phyloP scores from a whole-genome alignment of 768 basidiomycete genomes.

The Lactarius evosmus region DNA sequence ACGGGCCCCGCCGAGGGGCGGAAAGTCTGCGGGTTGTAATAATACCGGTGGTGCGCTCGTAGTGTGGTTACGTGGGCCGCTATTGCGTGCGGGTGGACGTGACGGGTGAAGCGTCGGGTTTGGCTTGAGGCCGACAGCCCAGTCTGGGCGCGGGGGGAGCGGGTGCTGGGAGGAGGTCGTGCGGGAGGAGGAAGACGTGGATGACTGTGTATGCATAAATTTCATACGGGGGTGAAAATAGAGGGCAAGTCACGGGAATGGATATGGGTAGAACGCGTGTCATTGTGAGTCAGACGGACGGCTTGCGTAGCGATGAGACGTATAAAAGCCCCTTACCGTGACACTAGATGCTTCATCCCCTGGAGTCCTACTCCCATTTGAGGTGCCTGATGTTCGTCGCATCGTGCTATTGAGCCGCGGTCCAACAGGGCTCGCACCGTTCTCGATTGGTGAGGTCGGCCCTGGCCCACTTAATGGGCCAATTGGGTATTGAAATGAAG shows the following conservation, averaged over 20 bases:
- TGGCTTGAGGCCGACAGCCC: slow-evolving; percentile 82
- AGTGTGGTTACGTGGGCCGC: slow-evolving; percentile 43
- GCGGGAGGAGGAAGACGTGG: slow-evolving; percentile 77
- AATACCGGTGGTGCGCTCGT: slow-evolving; percentile 39
- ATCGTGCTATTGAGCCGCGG: slow-evolving; percentile 55
- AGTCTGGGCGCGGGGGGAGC: slow-evolving; percentile 79
- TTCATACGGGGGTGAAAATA: background rate
- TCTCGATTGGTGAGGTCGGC: slow-evolving; percentile 21
- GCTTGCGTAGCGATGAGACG: background rate
- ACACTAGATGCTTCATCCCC: slow-evolving; percentile 76
- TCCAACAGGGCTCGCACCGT: slow-evolving; percentile 49
- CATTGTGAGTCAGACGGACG: background rate
- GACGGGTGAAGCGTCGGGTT: slow-evolving; percentile 62
- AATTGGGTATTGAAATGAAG: slow-evolving; percentile 50
- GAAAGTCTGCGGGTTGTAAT: slow-evolving; percentile 36
- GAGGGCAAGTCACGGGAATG: background rate
- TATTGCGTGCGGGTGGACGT: slow-evolving; percentile 43
- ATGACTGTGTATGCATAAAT: slow-evolving; percentile 47
- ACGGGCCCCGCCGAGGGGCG: slow-evolving; percentile 33
- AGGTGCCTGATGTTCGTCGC: slow-evolving; percentile 49
- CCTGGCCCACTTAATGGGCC: slow-evolving; percentile 32
- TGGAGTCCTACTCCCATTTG: slow-evolving; percentile 55
- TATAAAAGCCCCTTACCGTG: slow-evolving; percentile 43
- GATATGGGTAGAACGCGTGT: background rate
- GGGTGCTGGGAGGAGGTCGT: slow-evolving; percentile 74